Evolutionary conservation across 352 stramenopile species (phyloP), one percentile per base, ranked within the genome.

Genomic region (Phytophthora macrochlamydospora): DNA sequence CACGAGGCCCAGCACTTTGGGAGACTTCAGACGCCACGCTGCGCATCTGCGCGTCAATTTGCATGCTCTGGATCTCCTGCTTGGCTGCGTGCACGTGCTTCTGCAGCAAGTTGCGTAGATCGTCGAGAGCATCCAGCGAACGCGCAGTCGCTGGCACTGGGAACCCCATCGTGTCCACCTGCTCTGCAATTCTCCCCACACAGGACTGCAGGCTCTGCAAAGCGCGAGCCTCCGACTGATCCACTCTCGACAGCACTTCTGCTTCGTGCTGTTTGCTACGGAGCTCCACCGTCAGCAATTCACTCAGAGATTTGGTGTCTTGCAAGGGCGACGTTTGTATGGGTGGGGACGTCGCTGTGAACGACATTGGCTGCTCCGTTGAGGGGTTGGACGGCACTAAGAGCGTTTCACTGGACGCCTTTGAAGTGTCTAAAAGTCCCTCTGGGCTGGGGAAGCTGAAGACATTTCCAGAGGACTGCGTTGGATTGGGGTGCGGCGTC

Each of bases 31-130:
- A 79, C 12, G 77, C 76, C 8, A 86, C 75, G 43, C 65, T 82
- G 30, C 72, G 69, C 81, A 90, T 92, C 56, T 86, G 77, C 14
- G 72, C 75, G 29, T 78, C 68, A 62, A 90, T 90, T 68, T 92
- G 73, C 53, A 90, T 67, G 37, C 67, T 88, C 62, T 92, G 83
- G 31, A 92, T 87, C 52, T 92, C 83, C 56, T 89, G 81, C 51
- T 81, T 86, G 18, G 78, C 56, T 0, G 75, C 56, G 37, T 85
- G 78, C 11, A 84, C 72, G 35, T 89, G 77, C 32, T 69, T 76
- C 32, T 75, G 67, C 45, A 92, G 57, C 35, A 90, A 44, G 30
- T 79, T 89, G 31, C 62, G 69, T 30, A 92, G 62, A 37, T 90
- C 83, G n/a, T 90, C 77, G 1, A 92, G 59, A 0, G 77, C 71